These are phyloP conservation scores for Cryphonectria parasitica DNA, from an alignment of 2,329 filamentous ascomycete species.

Conservation along the genomic window DNA sequence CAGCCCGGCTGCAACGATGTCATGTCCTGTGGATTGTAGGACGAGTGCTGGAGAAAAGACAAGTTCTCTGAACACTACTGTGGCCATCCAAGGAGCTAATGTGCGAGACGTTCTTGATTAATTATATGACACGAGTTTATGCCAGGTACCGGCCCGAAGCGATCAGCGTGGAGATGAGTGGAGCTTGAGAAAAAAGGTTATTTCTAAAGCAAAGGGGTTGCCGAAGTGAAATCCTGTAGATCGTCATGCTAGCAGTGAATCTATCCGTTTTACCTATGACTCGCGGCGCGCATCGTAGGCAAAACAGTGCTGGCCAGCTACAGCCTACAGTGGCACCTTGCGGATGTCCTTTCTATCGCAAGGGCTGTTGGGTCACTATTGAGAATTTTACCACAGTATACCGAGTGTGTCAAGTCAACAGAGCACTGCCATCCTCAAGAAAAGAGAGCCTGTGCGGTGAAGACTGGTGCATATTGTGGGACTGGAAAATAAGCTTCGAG, in stretches of 20 bases:
- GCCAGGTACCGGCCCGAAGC: not conserved
- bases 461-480: conserved; percentile 50
- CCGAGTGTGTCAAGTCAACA: not conserved
- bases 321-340: not conserved
- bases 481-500: conserved; percentile 58
- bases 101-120: not conserved
- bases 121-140: not conserved
- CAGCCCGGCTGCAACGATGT: conserved; percentile 8
- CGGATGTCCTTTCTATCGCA: not conserved
- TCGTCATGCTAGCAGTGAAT: not conserved
- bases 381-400: not conserved
- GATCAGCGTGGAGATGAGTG: not conserved
- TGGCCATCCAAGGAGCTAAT: not conserved
- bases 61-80: not conserved
- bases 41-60: not conserved
- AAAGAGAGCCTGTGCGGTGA: not conserved
- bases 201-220: not conserved
- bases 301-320: not conserved
- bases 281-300: not conserved
- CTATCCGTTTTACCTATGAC: not conserved
- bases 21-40: conserved; percentile 12
- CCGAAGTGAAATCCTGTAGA: not conserved
- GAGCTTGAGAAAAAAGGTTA: conserved; percentile 1
- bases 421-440: conserved; percentile 34
- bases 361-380: not conserved